Percentiles rank a stretch among this genome's conserved stretches.
These are phyloP conservation scores for Lipomyces sp. DNA, from an alignment of 805 yeast genomes.

Conservation along the genomic window DNA sequence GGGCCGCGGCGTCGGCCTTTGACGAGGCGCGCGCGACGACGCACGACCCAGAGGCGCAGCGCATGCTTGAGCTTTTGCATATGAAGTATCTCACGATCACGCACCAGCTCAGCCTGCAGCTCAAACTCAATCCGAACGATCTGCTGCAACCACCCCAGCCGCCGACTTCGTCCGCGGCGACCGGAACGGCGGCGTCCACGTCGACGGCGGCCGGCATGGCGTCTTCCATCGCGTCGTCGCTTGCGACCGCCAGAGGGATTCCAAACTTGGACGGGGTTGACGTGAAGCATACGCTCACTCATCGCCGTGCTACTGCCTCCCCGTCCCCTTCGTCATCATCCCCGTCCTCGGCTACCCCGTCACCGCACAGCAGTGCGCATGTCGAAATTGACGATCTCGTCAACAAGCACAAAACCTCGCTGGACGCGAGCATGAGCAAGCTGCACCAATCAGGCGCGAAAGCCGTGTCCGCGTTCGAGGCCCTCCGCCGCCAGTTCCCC, in stretches of 20 bases:
- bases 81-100: constrained; percentile 18
- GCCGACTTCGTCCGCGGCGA: too few species aligned
- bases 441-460: constrained; percentile 22
- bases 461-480: constrained; percentile 27
- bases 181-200: too few species aligned
- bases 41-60: constrained; percentile 22
- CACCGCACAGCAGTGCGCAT: background rate
- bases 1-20: constrained; percentile 24
- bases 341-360: constrained; percentile 2
- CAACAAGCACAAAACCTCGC: constrained; percentile 26
- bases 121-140: constrained; percentile 13
- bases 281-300: constrained; percentile 13
- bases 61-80: constrained; percentile 18
- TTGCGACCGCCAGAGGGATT: constrained; percentile 31
- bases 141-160: too few species aligned
- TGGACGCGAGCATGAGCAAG: constrained; percentile 27
- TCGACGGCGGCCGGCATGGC: constrained; percentile 28
- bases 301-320: constrained; percentile 3
- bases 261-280: constrained; percentile 9
- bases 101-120: constrained; percentile 11
- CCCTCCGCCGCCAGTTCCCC: constrained; percentile 7
- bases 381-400: constrained; percentile 31
- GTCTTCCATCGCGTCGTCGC: constrained; percentile 4
- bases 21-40: constrained; percentile 16
- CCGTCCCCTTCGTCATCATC: constrained; percentile 1